Evolutionary conservation across 805 yeast genomes (phyloP).

Genomic region (Ogataea methylovora): DNA sequence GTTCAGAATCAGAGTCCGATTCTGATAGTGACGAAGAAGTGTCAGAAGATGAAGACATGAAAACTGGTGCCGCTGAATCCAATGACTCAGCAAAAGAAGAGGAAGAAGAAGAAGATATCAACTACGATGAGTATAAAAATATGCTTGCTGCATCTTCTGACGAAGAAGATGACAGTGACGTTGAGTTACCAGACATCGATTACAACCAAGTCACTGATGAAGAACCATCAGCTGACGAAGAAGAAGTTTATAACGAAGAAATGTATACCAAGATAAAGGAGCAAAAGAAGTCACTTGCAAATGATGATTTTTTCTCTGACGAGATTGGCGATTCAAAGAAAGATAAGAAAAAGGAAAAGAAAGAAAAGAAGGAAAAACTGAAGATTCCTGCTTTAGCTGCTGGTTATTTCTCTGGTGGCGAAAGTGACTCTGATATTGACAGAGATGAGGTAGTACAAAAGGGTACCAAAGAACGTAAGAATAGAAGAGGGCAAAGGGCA

Average conservation of each 20-base stretch:
- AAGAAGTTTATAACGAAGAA: conserved; percentile 6
- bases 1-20: conserved; percentile 14
- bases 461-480: conserved; percentile 55
- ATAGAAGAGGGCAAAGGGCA: conserved; percentile 95
- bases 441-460: conserved; percentile 45
- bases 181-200: conserved; percentile 30
- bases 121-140: conserved; percentile 16
- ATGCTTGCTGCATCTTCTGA: conserved; percentile 37
- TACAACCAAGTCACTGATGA: conserved; percentile 63
- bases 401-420: conserved; percentile 83
- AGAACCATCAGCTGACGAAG: conserved; percentile 40
- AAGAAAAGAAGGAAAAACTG: conserved; percentile 22
- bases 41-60: conserved; percentile 3
- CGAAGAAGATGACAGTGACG: conserved; percentile 29
- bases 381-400: conserved; percentile 61
- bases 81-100: conserved; percentile 9
- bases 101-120: conserved; percentile 9
- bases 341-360: conserved; percentile 17
- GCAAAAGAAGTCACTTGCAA: conserved; percentile 9
- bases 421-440: conserved; percentile 48
- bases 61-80: conserved; percentile 12
- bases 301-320: conserved; percentile 35
- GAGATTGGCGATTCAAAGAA: conserved; percentile 10
- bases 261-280: conserved; percentile 1
- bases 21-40: conserved; percentile 6